Evolutionary conservation across 371 early-diverging fungal species (phyloP).

Genomic region (Apophysomyces elegans): DNA sequence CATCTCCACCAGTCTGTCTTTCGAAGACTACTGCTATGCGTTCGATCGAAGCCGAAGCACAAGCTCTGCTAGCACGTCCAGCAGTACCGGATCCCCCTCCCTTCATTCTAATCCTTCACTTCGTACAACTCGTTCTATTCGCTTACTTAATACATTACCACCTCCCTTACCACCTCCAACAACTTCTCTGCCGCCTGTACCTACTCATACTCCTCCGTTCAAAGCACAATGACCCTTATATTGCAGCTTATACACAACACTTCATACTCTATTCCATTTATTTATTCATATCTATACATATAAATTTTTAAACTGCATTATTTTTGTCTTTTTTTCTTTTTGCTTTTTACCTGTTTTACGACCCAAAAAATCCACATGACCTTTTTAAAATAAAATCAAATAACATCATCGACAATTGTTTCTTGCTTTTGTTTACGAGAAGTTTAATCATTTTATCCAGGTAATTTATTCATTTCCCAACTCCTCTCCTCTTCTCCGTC

Average conservation of each 20-base stretch:
- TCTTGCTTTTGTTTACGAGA: no score
- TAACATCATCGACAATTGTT: no score
- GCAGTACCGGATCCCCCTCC: neutral
- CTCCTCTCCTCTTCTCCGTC: no score
- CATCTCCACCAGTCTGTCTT: conserved; percentile 3
- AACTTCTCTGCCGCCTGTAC: conserved; percentile 7
- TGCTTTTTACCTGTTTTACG: no score
- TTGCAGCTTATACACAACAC: neutral
- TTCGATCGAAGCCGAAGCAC: neutral
- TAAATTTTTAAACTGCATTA: no score
- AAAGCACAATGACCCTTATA: neutral
- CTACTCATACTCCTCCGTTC: neutral
- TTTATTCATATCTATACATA: neutral
- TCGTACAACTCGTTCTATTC: neutral
- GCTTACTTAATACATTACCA: conserved; percentile 6
- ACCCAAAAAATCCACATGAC: no score
- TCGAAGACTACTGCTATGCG: neutral
- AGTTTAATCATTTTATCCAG: no score
- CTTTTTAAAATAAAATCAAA: no score
- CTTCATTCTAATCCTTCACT: neutral
- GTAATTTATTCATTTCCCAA: no score
- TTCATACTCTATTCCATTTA: neutral
- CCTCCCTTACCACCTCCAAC: conserved; percentile 15
- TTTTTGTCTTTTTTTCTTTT: no score
- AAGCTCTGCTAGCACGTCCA: neutral